These are phyloP conservation scores for Mycena pura DNA, from an alignment of 768 basidiomycete genomes.

Conservation along the genomic window DNA sequence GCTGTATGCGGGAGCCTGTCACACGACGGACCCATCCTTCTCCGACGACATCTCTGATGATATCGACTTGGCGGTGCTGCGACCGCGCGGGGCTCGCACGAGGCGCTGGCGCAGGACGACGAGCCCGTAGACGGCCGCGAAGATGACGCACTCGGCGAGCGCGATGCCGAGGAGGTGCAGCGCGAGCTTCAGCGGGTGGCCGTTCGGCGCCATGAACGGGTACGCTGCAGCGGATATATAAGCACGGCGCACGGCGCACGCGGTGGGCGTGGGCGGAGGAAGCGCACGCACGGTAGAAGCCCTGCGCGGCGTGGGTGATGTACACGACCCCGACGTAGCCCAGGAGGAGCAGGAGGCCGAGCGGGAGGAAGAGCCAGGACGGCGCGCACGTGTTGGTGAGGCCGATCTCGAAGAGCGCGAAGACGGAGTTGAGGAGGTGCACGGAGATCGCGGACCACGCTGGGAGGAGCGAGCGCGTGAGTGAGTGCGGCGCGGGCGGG, in stretches of 20 bases:
- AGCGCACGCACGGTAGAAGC: slow-evolving; percentile 51
- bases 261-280: too few relatives aligned
- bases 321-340: slow-evolving; percentile 56
- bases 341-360: slow-evolving; percentile 46
- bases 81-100: not conserved
- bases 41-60: too few relatives aligned
- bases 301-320: slow-evolving; percentile 52
- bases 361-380: slow-evolving; percentile 46
- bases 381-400: slow-evolving; percentile 44
- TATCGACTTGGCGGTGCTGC: not conserved
- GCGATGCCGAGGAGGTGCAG: slow-evolving; percentile 42
- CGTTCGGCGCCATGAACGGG: slow-evolving; percentile 51
- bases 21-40: too few relatives aligned
- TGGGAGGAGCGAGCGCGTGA: slow-evolving; percentile 13
- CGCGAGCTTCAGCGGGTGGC: slow-evolving; percentile 41
- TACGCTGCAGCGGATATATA: too few relatives aligned
- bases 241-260: too few relatives aligned
- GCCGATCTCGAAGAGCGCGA: slow-evolving; percentile 54
- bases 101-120: slow-evolving; percentile 34
- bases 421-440: slow-evolving; percentile 51
- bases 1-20: too few relatives aligned
- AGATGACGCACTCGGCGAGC: slow-evolving; percentile 9
- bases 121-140: slow-evolving; percentile 3
- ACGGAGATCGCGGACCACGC: slow-evolving; percentile 53
- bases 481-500: not conserved